These are phyloP conservation scores for Aspergillus sparsus DNA, from an alignment of 495 filamentous ascomycete genomes.

Conservation along the genomic window DNA sequence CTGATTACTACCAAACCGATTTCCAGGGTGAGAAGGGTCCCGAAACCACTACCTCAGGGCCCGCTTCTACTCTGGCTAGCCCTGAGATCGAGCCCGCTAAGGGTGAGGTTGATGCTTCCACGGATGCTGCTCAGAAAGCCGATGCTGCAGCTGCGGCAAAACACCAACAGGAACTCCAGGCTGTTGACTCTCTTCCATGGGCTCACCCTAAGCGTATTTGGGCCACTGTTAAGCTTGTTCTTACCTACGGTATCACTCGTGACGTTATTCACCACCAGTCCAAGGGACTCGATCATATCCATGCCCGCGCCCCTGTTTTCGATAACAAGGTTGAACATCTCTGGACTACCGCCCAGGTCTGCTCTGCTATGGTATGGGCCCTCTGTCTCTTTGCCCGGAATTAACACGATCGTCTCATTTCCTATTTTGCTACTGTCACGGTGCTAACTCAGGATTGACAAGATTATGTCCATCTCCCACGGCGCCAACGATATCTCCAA, in stretches of 20 bases:
- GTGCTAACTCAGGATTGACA: too few relatives aligned
- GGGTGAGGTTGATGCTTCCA: too few relatives aligned
- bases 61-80: neutral
- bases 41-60: conserved; percentile 23
- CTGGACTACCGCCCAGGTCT: conserved; percentile 70
- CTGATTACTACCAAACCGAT: conserved; percentile 53
- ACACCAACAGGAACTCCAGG: conserved; percentile 29
- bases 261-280: conserved; percentile 56
- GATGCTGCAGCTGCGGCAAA: conserved; percentile 31
- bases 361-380: conserved; percentile 53
- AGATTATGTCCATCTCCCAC: conserved; percentile 69
- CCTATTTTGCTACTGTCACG: too few relatives aligned
- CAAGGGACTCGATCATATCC: conserved; percentile 52
- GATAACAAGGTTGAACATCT: conserved; percentile 71
- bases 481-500: conserved; percentile 76
- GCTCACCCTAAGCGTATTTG: conserved; percentile 39
- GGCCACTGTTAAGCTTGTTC: conserved; percentile 42
- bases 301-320: conserved; percentile 63
- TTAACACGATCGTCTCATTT: too few relatives aligned
- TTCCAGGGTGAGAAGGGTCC: conserved; percentile 28
- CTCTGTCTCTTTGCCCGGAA: too few relatives aligned
- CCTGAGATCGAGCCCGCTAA: too few relatives aligned
- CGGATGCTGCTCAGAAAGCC: conserved; percentile 29
- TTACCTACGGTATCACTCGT: conserved; percentile 61
- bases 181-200: conserved; percentile 33